These are phyloP conservation scores for Dothistroma septosporum DNA, from an alignment of 2,329 filamentous ascomycete species.

Conservation along the genomic window DNA sequence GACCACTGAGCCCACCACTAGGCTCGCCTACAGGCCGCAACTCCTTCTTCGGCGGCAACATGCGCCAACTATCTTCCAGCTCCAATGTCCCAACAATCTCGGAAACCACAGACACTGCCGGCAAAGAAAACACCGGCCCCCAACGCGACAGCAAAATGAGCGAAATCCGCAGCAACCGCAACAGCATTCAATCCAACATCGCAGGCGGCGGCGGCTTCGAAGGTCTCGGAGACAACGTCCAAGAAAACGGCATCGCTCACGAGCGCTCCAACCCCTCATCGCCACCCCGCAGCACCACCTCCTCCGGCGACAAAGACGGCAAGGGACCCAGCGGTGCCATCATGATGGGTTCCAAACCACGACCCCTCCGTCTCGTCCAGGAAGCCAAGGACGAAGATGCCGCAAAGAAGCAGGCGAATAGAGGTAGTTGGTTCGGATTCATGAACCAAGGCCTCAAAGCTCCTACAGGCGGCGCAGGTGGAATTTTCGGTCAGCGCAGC, in stretches of 20 bases:
- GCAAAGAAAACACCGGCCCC: slow-evolving; percentile 20
- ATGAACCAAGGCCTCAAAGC: slow-evolving; percentile 37
- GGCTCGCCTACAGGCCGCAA: slow-evolving; percentile 52
- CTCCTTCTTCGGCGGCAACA: slow-evolving; percentile 55
- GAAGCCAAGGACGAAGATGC: slow-evolving; percentile 53
- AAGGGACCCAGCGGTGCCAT: slow-evolving; percentile 35
- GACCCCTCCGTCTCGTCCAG: slow-evolving; percentile 81
- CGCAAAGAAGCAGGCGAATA: slow-evolving; percentile 43
- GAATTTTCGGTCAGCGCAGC: background rate
- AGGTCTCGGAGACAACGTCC: slow-evolving; percentile 10
- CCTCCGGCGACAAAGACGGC: slow-evolving; percentile 30
- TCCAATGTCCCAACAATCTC: slow-evolving; percentile 42
- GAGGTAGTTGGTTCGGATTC: slow-evolving; percentile 47
- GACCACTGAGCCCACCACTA: slow-evolving; percentile 47
- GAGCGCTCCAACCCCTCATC: slow-evolving; percentile 47
- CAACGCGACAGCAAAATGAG: slow-evolving; percentile 32
- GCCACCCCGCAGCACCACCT: slow-evolving; percentile 56
- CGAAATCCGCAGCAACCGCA: slow-evolving; percentile 22
- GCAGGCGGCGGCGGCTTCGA: slow-evolving; percentile 10
- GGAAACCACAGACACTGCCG: slow-evolving; percentile 19
- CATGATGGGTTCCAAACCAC: slow-evolving; percentile 63
- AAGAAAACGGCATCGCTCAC: slow-evolving; percentile 14
- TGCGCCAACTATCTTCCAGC: slow-evolving; percentile 42
- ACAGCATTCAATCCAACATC: slow-evolving; percentile 23
- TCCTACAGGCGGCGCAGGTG: background rate